Base-by-base conservation (phyloP, 1,284 basidiomycete species). In the Pseudomicrostroma phylloplanum region DNA sequence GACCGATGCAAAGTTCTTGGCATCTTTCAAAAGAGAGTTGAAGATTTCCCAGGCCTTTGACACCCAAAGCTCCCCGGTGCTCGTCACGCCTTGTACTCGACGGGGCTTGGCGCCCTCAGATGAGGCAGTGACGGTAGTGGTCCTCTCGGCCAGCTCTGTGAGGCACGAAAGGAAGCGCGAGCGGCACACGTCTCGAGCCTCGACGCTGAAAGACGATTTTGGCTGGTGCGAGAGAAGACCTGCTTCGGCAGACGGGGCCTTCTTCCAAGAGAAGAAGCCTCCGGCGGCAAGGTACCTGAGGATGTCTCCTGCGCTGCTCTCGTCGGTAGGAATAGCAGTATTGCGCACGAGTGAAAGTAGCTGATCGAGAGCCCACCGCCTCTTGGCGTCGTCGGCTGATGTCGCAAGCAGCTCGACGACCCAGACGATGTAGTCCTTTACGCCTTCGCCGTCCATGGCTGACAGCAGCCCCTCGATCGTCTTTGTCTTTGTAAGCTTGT, bases 401-500 rank as follows among this genome's bases (percentile, higher is more conserved):
- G 51, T 65, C 30, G 65, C 63, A 54, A 66, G 61, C 40, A 51
- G n/a, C 48, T 62, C 55, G n/a, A 21, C 25, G 6, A 30, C 42
- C 19, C 26, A 30, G 23, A 23, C 19, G 56, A 93, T 85, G 80
- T 93, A 96, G 53, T 82, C 85, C 67, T 85, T 84, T 63, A 96
- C 89, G 9, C 91, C 91, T 1, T 86, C 83, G 1, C 82, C 81
- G 72, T 89, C 86, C 83, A 93, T 87, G 30, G 86, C 86, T 2
- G 86, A 84, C 59, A 97, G 82, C 62, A 96, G 88, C 3, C 85
- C 85, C 80, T 96, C 92, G 49, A 97, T 86, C 0, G 91, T 96
- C 82, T 93, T 96, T 26, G 92, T 94, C 80, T 88, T 89, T 6
- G 93, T 96, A 64, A 96, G 81, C 74, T 85, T 88, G 81, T 97